Conservation (phyloP, 176 grass and related monocot species). For the Chloris gayana region DNA sequence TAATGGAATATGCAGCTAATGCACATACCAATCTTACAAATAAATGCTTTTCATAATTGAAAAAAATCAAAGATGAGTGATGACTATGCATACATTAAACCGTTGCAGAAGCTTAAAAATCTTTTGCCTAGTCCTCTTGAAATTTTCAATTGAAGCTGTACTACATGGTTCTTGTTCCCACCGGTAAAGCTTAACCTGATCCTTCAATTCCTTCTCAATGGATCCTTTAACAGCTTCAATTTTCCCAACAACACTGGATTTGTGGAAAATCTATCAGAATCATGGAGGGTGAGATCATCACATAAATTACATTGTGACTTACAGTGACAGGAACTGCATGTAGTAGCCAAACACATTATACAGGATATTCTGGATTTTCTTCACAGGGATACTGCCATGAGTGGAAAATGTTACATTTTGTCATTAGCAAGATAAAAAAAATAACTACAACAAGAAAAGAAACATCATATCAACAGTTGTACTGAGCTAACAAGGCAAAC, state of each 20-base stretch:
- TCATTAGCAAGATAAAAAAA: not conserved
- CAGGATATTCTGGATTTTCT: slow-evolving; percentile 69
- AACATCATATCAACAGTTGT: slow-evolving; percentile 7
- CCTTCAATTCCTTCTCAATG: slow-evolving; percentile 80
- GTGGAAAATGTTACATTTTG: slow-evolving; percentile 2
- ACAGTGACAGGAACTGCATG: slow-evolving; percentile 80
- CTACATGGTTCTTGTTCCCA: slow-evolving; percentile 80
- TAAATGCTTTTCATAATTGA: slow-evolving; percentile 8
- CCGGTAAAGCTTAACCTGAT: slow-evolving; percentile 73
- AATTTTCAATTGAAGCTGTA: slow-evolving; percentile 72
- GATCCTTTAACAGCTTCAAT: slow-evolving; percentile 62
- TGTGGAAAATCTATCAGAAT: slow-evolving; percentile 33
- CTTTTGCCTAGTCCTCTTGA: slow-evolving; percentile 77
- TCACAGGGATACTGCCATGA: slow-evolving; percentile 47
- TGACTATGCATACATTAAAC: slow-evolving; percentile 69
- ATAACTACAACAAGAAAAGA: not conserved
- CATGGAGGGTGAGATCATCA: slow-evolving; percentile 33
- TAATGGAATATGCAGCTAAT: not conserved
- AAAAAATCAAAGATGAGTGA: slow-evolving; percentile 14
- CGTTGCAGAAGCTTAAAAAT: slow-evolving; percentile 68
- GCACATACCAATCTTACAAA: not conserved
- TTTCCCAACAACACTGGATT: slow-evolving; percentile 61
- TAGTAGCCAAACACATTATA: slow-evolving; percentile 98
- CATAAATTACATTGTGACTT: slow-evolving; percentile 41
- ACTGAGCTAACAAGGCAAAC: not conserved